Conservation (phyloP, 495 filamentous ascomycete genomes). For the Penicillium antarcticum region DNA sequence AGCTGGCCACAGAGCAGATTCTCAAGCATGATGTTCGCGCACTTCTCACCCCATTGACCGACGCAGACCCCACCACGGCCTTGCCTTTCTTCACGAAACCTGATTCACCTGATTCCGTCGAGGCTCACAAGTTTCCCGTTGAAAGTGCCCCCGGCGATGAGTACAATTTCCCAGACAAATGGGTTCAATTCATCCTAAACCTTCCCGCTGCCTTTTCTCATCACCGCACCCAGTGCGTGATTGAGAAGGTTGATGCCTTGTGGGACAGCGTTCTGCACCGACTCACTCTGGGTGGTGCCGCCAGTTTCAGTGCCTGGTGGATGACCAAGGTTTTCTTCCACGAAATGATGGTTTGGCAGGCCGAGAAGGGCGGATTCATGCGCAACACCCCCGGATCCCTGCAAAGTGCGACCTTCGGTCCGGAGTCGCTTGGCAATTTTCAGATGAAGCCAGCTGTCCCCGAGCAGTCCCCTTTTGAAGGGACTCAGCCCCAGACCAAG, state of each 20-base stretch:
- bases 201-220: conserved; percentile 74
- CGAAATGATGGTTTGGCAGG: conserved; percentile 90
- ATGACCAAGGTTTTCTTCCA: conserved; percentile 97
- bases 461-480: conserved; percentile 10
- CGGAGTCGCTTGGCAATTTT: conserved; percentile 26
- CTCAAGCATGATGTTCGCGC: conserved; percentile 70
- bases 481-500: conserved; percentile 6
- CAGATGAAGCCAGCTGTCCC: conserved; percentile 18
- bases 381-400: conserved; percentile 50
- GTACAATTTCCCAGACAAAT: conserved; percentile 75
- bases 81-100: conserved; percentile 41
- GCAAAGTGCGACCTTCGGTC: conserved; percentile 37
- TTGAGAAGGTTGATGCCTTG: conserved; percentile 41
- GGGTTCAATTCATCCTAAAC: conserved; percentile 75
- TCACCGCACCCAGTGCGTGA: conserved; percentile 55
- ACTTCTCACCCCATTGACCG: conserved; percentile 53
- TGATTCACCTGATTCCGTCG: conserved; percentile 37
- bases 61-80: conserved; percentile 25
- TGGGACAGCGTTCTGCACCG: conserved; percentile 47
- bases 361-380: conserved; percentile 90
- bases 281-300: conserved; percentile 70
- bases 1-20: conserved; percentile 56
- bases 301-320: conserved; percentile 95
- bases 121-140: conserved; percentile 34
- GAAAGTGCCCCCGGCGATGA: conserved; percentile 37